These are phyloP conservation scores for Syncephalastrum racemosum DNA, from an alignment of 371 early-diverging fungal species.

Conservation along the genomic window DNA sequence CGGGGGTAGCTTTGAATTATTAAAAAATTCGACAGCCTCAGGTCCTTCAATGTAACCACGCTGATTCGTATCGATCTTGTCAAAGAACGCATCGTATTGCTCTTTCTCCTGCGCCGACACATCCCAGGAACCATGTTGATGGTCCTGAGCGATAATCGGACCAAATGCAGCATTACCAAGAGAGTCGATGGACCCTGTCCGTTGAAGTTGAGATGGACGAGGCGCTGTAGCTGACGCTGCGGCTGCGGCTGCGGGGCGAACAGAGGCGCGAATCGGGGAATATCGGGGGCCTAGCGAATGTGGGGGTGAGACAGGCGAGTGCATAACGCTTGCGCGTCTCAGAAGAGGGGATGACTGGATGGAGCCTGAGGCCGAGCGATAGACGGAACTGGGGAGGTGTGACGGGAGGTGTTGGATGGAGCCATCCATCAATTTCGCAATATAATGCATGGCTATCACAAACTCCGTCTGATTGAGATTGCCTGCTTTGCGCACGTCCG, in stretches of 20 bases:
- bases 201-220: conserved; percentile 13
- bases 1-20: conserved; percentile 76
- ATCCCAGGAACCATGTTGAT: conserved; percentile 59
- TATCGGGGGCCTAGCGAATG: conserved; percentile 17
- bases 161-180: conserved; percentile 45
- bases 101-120: conserved; percentile 68
- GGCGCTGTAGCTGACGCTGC: conserved; percentile 1
- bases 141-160: conserved; percentile 6
- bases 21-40: conserved; percentile 82
- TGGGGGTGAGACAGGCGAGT: conserved; percentile 18
- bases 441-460: conserved; percentile 82
- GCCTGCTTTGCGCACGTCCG: conserved; percentile 72
- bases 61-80: conserved; percentile 56
- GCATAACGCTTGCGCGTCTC: conserved; percentile 11
- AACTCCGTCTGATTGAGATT: conserved; percentile 71
- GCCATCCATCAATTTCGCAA: conserved; percentile 74
- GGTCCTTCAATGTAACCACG: conserved; percentile 43
- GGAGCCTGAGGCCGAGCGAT: conserved; percentile 51
- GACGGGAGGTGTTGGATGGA: conserved; percentile 58
- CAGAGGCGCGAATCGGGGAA: conserved; percentile 2
- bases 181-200: conserved; percentile 35
- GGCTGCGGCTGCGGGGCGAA: neutral
- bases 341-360: conserved; percentile 14
- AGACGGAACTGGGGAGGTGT: conserved; percentile 60
- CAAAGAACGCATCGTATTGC: conserved; percentile 72